A percentile compares a stretch with the other conserved stretches of the same genome.
These are phyloP conservation scores for Sonneratia caseolaris DNA, from an alignment of 345 rosid species.

Conservation along the genomic window DNA sequence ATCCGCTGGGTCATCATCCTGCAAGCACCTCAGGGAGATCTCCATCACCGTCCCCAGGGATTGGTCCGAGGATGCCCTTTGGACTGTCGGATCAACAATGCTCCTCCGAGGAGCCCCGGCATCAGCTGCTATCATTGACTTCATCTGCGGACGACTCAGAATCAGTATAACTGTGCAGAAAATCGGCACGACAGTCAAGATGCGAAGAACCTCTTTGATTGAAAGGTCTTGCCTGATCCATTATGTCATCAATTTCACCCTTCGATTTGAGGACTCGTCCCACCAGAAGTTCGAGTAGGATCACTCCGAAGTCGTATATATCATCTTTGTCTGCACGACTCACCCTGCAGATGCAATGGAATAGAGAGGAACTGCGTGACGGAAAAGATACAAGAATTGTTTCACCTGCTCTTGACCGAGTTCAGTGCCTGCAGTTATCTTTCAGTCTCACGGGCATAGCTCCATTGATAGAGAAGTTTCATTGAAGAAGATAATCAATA, in stretches of 20 bases:
- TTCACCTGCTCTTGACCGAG: too few relatives aligned
- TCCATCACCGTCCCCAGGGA: conserved; percentile 76
- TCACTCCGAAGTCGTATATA: conserved; percentile 69
- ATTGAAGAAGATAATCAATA: too few relatives aligned
- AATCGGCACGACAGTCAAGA: neutral
- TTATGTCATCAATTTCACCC: conserved; percentile 43
- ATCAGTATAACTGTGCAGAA: neutral
- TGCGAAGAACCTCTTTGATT: too few relatives aligned
- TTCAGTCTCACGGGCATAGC: too few relatives aligned
- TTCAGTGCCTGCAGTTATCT: too few relatives aligned
- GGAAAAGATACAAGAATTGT: too few relatives aligned
- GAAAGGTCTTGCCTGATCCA: conserved; percentile 37
- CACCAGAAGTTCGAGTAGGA: conserved; percentile 69
- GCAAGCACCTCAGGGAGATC: conserved; percentile 65
- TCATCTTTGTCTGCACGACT: conserved; percentile 48
- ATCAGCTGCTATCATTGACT: conserved; percentile 35
- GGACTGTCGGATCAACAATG: conserved; percentile 49
- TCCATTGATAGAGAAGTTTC: too few relatives aligned
- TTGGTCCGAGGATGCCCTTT: conserved; percentile 53
- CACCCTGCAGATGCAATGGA: conserved; percentile 14
- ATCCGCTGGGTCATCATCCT: conserved; percentile 34
- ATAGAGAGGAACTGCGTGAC: too few relatives aligned
- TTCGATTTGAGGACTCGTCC: conserved; percentile 49
- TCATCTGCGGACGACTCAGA: conserved; percentile 31
- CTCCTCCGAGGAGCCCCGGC: conserved; percentile 40